A percentile compares a stretch with the other conserved stretches of the same genome.
These are phyloP conservation scores for Sporisorium sorghi DNA, from an alignment of 1,284 basidiomycete genomes.

Conservation along the genomic window DNA sequence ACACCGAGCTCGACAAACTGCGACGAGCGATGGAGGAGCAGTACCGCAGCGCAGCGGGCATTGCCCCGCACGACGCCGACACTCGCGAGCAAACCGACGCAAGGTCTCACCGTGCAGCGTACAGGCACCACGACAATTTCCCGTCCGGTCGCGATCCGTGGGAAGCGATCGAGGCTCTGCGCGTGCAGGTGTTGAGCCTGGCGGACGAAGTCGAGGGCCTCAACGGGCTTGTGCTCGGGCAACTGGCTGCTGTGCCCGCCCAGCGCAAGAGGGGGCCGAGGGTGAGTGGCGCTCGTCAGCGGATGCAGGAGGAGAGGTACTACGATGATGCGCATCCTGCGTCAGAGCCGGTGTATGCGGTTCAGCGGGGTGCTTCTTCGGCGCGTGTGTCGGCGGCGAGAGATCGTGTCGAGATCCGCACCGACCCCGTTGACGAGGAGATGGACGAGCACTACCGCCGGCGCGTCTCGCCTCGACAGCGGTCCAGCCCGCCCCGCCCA, in stretches of 20 bases:
- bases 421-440: constrained; percentile 29
- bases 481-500: constrained; percentile 4
- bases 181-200: constrained; percentile 40
- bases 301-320: constrained; percentile 1
- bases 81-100: neutral
- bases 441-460: constrained; percentile 22
- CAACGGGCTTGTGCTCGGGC: constrained; percentile 43
- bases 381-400: constrained; percentile 4
- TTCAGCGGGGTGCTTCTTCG: neutral
- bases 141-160: constrained; percentile 39
- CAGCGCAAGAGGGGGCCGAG: constrained; percentile 12
- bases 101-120: constrained; percentile 15
- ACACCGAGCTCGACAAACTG: constrained; percentile 45
- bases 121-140: constrained; percentile 29
- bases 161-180: constrained; percentile 47
- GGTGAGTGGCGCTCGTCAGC: constrained; percentile 6
- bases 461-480: constrained; percentile 17
- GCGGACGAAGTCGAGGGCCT: constrained; percentile 46
- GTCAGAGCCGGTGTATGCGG: constrained; percentile 29
- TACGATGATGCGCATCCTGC: constrained; percentile 34
- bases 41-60: constrained; percentile 24
- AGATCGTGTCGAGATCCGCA: constrained; percentile 21
- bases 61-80: neutral
- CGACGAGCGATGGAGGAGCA: constrained; percentile 46
- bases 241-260: constrained; percentile 7